Percentiles rank a stretch among this genome's conserved stretches.
These are phyloP conservation scores for Colletotrichum brevisporum DNA, from an alignment of 2,329 filamentous ascomycete species.

Conservation along the genomic window DNA sequence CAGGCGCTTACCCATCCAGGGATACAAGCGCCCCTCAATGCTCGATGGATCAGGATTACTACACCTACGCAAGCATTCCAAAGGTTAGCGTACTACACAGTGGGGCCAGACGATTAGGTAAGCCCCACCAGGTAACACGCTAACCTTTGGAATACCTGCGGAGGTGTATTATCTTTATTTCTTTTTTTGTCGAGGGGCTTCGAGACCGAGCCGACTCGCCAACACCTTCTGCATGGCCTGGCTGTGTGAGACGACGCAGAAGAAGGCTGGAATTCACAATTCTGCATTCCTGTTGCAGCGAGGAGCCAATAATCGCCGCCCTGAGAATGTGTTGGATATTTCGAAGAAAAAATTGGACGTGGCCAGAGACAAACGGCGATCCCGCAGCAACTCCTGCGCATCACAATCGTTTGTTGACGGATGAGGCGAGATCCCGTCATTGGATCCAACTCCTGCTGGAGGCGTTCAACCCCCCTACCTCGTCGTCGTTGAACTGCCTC, in stretches of 20 bases:
- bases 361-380: constrained; percentile 21
- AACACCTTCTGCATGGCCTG: not conserved
- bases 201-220: no score
- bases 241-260: constrained; percentile 15
- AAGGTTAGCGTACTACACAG: no score
- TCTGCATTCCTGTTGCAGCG: constrained; percentile 15
- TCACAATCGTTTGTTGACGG: constrained; percentile 36
- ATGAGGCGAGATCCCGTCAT: constrained; percentile 8
- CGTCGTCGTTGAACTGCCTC: constrained; percentile 8
- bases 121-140: no score
- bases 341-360: constrained; percentile 21
- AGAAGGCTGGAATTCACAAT: constrained; percentile 26
- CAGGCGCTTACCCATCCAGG: constrained; percentile 8
- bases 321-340: constrained; percentile 9
- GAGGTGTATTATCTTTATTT: constrained; percentile 6
- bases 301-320: constrained; percentile 8
- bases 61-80: no score
- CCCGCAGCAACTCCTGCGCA: constrained; percentile 24
- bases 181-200: not conserved
- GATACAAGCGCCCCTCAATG: constrained; percentile 31
- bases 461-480: constrained; percentile 3
- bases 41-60: not conserved
- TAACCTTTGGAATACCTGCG: no score
- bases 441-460: constrained; percentile 1
- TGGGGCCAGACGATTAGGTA: no score